phyloP scores from a whole-genome alignment of 306 rosid species.

The Medicago truncatula region DNA sequence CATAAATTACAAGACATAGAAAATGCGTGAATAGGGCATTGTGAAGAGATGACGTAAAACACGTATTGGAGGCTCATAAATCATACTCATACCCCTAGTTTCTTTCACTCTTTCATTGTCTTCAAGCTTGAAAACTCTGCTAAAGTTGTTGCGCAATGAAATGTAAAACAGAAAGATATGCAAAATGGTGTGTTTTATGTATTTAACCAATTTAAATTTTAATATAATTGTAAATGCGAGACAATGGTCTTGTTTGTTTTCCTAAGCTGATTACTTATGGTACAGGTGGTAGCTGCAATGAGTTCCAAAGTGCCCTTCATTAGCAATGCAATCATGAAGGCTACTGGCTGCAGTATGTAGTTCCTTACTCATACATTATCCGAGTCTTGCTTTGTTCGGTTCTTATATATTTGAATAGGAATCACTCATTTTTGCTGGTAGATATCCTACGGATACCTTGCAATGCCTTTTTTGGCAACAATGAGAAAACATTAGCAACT shows the following conservation, averaged over 20 bases:
- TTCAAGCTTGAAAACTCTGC: slow-evolving; percentile 24
- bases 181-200: slow-evolving; percentile 7
- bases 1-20: too few species aligned
- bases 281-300: slow-evolving; percentile 94
- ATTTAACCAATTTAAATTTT: slow-evolving; percentile 15
- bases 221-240: slow-evolving; percentile 2
- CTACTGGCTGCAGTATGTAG: slow-evolving; percentile 78
- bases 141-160: slow-evolving; percentile 25
- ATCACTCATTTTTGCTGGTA: slow-evolving; percentile 1
- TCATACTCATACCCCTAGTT: neutral
- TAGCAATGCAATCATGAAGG: slow-evolving; percentile 87
- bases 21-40: too few species aligned
- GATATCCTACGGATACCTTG: neutral
- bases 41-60: neutral
- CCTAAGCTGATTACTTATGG: slow-evolving; percentile 40
- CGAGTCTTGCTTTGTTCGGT: neutral
- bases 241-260: slow-evolving; percentile 13
- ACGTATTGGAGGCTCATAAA: slow-evolving; percentile 18
- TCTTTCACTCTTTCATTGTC: neutral
- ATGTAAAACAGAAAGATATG: slow-evolving; percentile 7
- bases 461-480: slow-evolving; percentile 10
- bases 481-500: neutral
- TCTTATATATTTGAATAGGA: neutral
- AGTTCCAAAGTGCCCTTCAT: slow-evolving; percentile 95
- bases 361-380: slow-evolving; percentile 21